Conservation (phyloP, 768 basidiomycete species). For the Leucosporidium creatinivorum region DNA sequence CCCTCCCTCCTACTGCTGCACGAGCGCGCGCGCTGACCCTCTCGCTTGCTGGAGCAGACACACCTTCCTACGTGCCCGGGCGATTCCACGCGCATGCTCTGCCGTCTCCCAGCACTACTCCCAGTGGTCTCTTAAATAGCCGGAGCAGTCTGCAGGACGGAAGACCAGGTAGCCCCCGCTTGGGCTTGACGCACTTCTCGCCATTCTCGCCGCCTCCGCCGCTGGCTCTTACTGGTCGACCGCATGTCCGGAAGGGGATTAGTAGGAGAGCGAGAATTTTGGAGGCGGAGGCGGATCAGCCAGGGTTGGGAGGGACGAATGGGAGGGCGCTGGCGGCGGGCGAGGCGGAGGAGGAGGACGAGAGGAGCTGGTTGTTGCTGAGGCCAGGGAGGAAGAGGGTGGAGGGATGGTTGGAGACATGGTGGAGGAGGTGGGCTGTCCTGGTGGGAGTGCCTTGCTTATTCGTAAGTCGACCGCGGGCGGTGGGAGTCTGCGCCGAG, state of each 20-base stretch:
- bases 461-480: constrained; percentile 37
- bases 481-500: no score
- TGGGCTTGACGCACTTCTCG: neutral
- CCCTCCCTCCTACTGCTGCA: no score
- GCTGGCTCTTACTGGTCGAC: neutral
- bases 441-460: constrained; percentile 43
- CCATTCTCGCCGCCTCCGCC: neutral
- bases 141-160: no score
- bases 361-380: constrained; percentile 26
- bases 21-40: no score
- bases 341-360: constrained; percentile 6
- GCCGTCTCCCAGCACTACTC: neutral
- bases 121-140: no score
- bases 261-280: neutral
- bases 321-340: neutral
- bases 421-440: constrained; percentile 45
- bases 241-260: neutral
- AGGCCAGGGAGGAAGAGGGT: constrained; percentile 42
- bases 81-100: constrained; percentile 27
- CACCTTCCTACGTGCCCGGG: constrained; percentile 21
- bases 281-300: neutral
- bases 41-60: neutral
- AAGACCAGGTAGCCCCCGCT: neutral
- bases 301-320: no score
- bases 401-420: constrained; percentile 41